Conservation (phyloP, 2,329 filamentous ascomycete genomes). For the Xylaria sp. region DNA sequence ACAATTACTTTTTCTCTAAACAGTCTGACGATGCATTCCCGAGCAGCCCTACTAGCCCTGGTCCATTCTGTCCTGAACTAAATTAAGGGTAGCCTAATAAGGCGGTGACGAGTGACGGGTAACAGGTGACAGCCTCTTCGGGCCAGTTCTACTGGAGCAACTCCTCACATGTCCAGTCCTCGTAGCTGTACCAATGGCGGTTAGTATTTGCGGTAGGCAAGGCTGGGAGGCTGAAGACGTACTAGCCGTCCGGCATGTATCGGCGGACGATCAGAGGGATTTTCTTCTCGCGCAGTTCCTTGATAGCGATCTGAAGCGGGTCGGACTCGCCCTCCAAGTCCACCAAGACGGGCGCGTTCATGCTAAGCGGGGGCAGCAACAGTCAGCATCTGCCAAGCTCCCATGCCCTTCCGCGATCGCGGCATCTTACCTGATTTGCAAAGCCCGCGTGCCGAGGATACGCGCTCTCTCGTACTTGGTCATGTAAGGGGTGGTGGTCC, state of each 20-base stretch:
- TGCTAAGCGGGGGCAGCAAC: slow-evolving; percentile 51
- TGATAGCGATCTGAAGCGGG: slow-evolving; percentile 94
- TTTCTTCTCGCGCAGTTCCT: slow-evolving; percentile 98
- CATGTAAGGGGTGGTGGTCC: slow-evolving; percentile 96
- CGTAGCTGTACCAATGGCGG: slow-evolving; percentile 65
- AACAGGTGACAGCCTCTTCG: too few relatives aligned
- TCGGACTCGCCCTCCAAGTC: slow-evolving; percentile 98
- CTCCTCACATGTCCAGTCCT: slow-evolving; percentile 99
- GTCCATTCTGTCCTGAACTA: slow-evolving; percentile 3
- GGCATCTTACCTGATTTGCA: slow-evolving; percentile 73
- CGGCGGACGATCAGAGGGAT: slow-evolving; percentile 93
- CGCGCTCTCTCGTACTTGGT: slow-evolving; percentile 97
- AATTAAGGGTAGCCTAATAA: slow-evolving; percentile 4
- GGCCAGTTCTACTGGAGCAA: slow-evolving; percentile 61
- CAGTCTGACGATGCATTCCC: slow-evolving; percentile 17
- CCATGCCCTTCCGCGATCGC: background rate
- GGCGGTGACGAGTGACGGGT: too few relatives aligned
- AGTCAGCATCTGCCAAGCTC: slow-evolving; percentile 28
- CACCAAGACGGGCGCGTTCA: slow-evolving; percentile 96
- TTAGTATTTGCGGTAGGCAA: slow-evolving; percentile 22
- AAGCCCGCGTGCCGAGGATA: slow-evolving; percentile 86
- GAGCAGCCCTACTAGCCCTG: slow-evolving; percentile 5
- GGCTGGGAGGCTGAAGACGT: slow-evolving; percentile 46
- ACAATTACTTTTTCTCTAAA: slow-evolving; percentile 37
- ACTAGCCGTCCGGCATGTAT: slow-evolving; percentile 97